These are phyloP conservation scores for Scalesia atractyloides DNA, from an alignment of 129 eudicot genomes.

Conservation along the genomic window DNA sequence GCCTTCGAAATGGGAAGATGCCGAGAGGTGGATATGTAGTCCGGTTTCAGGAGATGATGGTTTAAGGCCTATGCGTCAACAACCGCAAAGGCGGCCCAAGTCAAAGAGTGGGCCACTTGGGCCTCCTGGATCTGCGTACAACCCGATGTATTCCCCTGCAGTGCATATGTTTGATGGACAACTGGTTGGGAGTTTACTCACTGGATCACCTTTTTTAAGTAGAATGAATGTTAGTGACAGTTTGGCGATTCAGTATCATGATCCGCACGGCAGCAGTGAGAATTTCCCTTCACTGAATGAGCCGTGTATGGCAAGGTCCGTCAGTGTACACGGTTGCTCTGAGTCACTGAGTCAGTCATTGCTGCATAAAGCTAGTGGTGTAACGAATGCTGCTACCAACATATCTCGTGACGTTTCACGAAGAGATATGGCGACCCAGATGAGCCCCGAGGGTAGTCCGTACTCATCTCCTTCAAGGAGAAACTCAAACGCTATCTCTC, in stretches of 20 bases:
- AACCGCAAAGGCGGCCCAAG: constrained; percentile 65
- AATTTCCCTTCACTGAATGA: constrained; percentile 47
- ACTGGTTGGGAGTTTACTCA: constrained; percentile 43
- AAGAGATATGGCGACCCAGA: constrained; percentile 98
- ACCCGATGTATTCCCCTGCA: constrained; percentile 74
- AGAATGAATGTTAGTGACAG: constrained; percentile 52
- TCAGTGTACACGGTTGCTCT: constrained; percentile 94
- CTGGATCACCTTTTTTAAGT: constrained; percentile 71
- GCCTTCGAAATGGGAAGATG: constrained; percentile 99
- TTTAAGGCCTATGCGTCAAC: constrained; percentile 47
- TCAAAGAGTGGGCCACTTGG: constrained; percentile 97
- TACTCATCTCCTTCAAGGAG: constrained; percentile 57
- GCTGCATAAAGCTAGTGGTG: constrained; percentile 43
- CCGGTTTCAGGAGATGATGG: constrained; percentile 65
- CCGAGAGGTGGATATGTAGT: constrained; percentile 95
- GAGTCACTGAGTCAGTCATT: constrained; percentile 64
- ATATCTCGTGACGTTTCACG: constrained; percentile 74
- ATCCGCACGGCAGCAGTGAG: constrained; percentile 39
- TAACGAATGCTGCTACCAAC: constrained; percentile 39
- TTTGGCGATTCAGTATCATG: constrained; percentile 40
- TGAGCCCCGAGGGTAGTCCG: constrained; percentile 92
- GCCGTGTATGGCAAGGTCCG: constrained; percentile 90
- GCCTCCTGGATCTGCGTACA: constrained; percentile 74
- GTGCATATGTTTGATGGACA: constrained; percentile 63
- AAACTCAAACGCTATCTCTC: constrained; percentile 45